A percentile compares a stretch with the other conserved stretches of the same genome.
Evolutionary conservation across 768 basidiomycete species (phyloP).

Genomic region (Hebeloma cylindrosporum): DNA sequence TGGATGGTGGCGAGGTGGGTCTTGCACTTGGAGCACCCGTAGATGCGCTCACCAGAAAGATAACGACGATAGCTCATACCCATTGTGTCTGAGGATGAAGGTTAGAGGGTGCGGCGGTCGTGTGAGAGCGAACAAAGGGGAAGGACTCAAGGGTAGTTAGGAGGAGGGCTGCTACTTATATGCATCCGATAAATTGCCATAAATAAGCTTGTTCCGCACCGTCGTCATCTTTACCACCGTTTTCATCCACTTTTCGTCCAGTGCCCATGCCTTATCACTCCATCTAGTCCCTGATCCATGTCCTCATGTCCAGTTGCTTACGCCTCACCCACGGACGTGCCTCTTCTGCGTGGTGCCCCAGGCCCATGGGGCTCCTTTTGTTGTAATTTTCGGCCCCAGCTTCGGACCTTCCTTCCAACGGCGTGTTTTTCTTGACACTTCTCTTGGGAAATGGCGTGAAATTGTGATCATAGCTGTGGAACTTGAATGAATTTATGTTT

Average conservation of each 20-base stretch:
- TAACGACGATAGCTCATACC: conserved; percentile 90
- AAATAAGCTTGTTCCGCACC: conserved; percentile 21
- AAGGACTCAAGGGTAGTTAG: conserved; percentile 27
- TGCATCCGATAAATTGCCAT: conserved; percentile 26
- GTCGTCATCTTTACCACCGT: conserved; percentile 18
- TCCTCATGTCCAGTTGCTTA: conserved; percentile 14
- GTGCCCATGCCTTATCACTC: conserved; percentile 21
- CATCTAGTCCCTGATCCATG: conserved; percentile 11
- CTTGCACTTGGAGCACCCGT: conserved; percentile 83
- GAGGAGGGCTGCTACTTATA: conserved; percentile 22
- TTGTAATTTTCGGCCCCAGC: conserved; percentile 1
- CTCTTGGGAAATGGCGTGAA: neutral
- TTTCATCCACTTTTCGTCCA: conserved; percentile 19
- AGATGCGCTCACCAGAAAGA: conserved; percentile 81
- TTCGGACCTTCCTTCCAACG: neutral
- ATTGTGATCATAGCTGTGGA: too few species aligned
- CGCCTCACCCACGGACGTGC: conserved; percentile 2
- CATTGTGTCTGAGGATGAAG: conserved; percentile 52
- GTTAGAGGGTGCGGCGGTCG: conserved; percentile 33
- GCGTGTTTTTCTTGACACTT: neutral
- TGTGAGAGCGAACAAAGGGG: conserved; percentile 22
- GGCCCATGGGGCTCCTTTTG: neutral
- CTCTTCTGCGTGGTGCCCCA: neutral
- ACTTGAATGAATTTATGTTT: too few species aligned
- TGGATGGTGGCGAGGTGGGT: conserved; percentile 92